These are phyloP conservation scores for Extremus antarcticus DNA, from an alignment of 495 filamentous ascomycete species.

Conservation along the genomic window DNA sequence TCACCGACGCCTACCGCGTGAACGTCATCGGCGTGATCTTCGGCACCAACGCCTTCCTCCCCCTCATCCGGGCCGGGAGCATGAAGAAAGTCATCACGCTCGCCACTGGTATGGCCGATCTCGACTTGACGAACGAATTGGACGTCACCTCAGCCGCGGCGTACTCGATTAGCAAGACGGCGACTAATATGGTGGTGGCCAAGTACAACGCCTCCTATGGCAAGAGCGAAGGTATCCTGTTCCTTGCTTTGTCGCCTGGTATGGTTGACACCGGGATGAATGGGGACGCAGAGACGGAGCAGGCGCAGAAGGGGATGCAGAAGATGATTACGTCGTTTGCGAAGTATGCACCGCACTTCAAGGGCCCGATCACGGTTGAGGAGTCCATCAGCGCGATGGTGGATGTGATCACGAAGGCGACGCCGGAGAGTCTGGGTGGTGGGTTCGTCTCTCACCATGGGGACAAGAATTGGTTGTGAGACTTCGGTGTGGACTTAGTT, in stretches of 20 bases:
- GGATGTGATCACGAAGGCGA: constrained; percentile 16
- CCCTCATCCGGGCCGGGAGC: constrained; percentile 12
- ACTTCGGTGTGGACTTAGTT: background rate
- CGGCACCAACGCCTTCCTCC: constrained; percentile 25
- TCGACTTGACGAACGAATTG: constrained; percentile 13
- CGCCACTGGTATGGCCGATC: constrained; percentile 21
- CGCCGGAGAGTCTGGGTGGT: constrained; percentile 14
- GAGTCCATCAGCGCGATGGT: constrained; percentile 17
- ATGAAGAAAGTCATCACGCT: constrained; percentile 23
- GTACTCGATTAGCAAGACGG: constrained; percentile 22
- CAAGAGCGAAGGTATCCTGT: constrained; percentile 15
- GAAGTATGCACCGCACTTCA: constrained; percentile 20
- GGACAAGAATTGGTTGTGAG: constrained; percentile 22
- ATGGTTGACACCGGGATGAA: constrained; percentile 14
- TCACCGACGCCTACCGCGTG: constrained; percentile 10
- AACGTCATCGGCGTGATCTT: constrained; percentile 22
- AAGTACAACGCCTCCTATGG: constrained; percentile 21
- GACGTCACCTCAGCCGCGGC: constrained; percentile 8
- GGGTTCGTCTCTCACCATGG: constrained; percentile 20
- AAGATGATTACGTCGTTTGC: constrained; percentile 15
- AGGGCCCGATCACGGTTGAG: constrained; percentile 18
- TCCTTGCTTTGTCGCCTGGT: constrained; percentile 20
- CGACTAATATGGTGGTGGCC: constrained; percentile 18
- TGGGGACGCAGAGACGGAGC: background rate
- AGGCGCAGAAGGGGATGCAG: constrained; percentile 4